Evolutionary conservation across 192 early-diverging fungal species (phyloP).

Genomic region (Rhizoclosmatium globosum): DNA sequence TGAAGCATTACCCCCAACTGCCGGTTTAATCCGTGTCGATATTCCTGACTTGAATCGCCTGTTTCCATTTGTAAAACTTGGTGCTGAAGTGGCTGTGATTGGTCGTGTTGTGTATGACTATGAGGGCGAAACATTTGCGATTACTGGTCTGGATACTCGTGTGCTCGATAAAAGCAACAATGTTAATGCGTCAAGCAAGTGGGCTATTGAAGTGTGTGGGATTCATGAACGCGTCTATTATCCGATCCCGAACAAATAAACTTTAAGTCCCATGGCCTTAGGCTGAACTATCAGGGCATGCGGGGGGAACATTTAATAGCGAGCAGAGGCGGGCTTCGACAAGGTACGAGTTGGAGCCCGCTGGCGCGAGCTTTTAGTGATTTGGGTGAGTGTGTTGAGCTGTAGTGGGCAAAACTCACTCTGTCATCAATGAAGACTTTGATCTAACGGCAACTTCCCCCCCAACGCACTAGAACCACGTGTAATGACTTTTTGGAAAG

Average conservation of each 20-base stretch:
- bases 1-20: not conserved
- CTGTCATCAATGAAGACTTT: no score
- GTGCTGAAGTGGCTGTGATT: conserved; percentile 19
- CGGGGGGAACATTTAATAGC: no score
- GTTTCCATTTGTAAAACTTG: not conserved
- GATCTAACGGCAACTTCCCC: no score
- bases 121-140: not conserved
- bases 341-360: no score
- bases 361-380: no score
- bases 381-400: no score
- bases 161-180: conserved; percentile 6
- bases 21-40: not conserved
- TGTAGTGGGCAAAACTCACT: no score
- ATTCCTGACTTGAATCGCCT: not conserved
- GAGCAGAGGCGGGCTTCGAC: no score
- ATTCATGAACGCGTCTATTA: conserved; percentile 19
- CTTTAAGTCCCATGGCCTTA: no score
- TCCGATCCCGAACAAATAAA: not conserved
- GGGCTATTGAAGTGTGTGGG: not conserved
- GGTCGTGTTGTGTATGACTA: not conserved
- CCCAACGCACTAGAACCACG: no score
- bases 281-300: no score
- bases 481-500: no score
- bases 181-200: not conserved
- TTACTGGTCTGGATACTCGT: not conserved